Evolutionary conservation across 106 monocot species (phyloP), one percentile per base, ranked within the genome.

Genomic region (Vanilla planifolia): DNA sequence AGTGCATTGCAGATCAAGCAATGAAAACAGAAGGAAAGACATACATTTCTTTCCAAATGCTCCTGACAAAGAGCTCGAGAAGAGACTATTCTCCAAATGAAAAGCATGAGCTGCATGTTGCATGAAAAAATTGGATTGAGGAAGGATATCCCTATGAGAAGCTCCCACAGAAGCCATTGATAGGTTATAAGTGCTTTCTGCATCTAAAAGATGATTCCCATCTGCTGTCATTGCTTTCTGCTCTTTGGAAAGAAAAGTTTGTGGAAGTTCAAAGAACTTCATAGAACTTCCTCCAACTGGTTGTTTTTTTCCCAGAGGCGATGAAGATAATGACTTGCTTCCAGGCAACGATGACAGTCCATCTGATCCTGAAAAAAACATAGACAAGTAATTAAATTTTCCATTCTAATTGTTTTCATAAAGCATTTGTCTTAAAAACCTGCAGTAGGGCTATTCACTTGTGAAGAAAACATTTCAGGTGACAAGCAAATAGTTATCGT

Each of bases 51-150:
- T 75, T 28, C 61, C 37, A 19, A 85, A 70, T 51, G 73, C 46
- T 48, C 73, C 79, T 9, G 75, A 70, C n/a, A 85, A 50, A 25
- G 84, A 85, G 59, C 79, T 79, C 39, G 84, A 73, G 51, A 73
- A 85, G 21, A 73, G 72, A 45, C 66, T 62, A 24, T 75, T 76
- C 36, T 79, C 79, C 62, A 62, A 67, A 30, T 57, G 68, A 28
- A 61, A 11, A 24, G 56, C 66, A 26, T 59, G 61, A 9, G 66
- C 34, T 41, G 63, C 42, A 20, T 41, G 39, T 57, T 62, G 65
- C 15, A 26, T 39, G 34, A 26, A 67, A 9, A 25, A 8, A 64
- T 61, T 67, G 34, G 61, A 59, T 26, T 29, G 75, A 9, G 52
- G 34, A 55, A 37, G 21, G 29, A 51, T 36, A 35, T 70, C 63